Evolutionary conservation across 2,329 filamentous ascomycete genomes (phyloP), one percentile per base, ranked within the genome.

Genomic region (Cercospora sp.): DNA sequence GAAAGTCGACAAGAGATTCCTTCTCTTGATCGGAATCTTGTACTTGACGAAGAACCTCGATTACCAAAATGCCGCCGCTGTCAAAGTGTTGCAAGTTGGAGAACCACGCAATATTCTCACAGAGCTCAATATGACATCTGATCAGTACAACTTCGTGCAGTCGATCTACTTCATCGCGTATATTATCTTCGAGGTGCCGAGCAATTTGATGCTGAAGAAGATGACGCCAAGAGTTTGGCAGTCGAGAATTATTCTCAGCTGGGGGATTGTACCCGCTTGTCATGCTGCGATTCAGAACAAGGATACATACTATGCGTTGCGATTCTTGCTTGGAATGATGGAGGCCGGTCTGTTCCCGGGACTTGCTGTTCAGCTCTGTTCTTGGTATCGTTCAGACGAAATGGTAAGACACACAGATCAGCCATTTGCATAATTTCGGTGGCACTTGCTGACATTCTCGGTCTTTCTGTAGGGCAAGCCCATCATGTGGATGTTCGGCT

Each of bases 331-430:
- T 0, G 91, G 91, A 26, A 81, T 93, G 45, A 85, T 86, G 18
- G 91, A 95, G 78, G 83, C 91, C 9, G 91, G 91, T 6, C 83
- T 94, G 0, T 85, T 85, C 63, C 79, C 43, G 73, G 79, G 78
- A 16, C 66, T 73, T 83, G 82, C 77, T 83, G 51, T 81, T 51
- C 70, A 72, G 58, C 60, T 74, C n/a, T 66, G 67, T n/a, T 67
- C 61, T 30, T 73, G 68, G 60, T 73, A 73, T 63, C 66, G 66
- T 34, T 65, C 70, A 13, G 68, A 69, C 26, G 69, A 71, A 21
- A 69, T 67, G 68, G 24, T 24, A 24, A 24, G 24, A 24, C 24
- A 24, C 24, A 24, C 24, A 24, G 24, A 24, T 24, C 24, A 24
- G 24, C 24, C 24, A 24, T 24, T 24, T 24, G 24, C 24, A 24